Base-by-base conservation (phyloP, 331 rosid species). In the Malus hybrid region DNA sequence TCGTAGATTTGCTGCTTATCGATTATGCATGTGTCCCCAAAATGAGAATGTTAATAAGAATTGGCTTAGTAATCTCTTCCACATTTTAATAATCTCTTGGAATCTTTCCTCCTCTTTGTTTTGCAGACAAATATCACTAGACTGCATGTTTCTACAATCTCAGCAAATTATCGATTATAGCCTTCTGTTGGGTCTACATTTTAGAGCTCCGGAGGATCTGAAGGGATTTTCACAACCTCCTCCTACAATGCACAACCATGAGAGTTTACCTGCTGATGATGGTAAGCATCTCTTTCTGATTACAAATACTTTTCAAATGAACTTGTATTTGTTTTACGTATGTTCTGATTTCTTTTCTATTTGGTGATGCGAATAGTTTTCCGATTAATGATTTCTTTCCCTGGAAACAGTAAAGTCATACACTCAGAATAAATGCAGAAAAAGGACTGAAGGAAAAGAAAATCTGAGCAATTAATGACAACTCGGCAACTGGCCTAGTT, bases 181-280 rank as follows among this genome's bases (percentile, higher is more conserved):
- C 81, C 94, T 93, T 65, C 89, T 93, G 55, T 78, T 93, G 87
- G 97, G 97, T 71, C 77, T 93, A 77, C 94, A 90, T 85, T 87
- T 93, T 83, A 83, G 93, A 85, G 96, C 96, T 81, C 97, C 97
- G 55, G 88, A 88, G 81, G 80, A 84, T 82, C 84, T 87, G 76
- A 92, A 80, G 80, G 74, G 90, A 69, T 83, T 83, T 5, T 82
- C 76, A 64, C 91, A 84, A 54, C 81, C 83, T 81, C 78, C 84
- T 31, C 74, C 71, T 73, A 18, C 87, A 71, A 57, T 54, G 75
- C 82, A 76, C 32, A 62, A 52, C 73, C 72, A 60, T 28, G 88
- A 86, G 59, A 75, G 52, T 76, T 78, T 64, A 71, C 74, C 73
- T 62, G 24, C 82, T 42, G 68, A 50, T 57, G 82, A 85, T 56